A percentile compares a stretch with the other conserved stretches of the same genome.
Conservation (phyloP, 2,329 filamentous ascomycete genomes). For the Endothia cerciana region DNA sequence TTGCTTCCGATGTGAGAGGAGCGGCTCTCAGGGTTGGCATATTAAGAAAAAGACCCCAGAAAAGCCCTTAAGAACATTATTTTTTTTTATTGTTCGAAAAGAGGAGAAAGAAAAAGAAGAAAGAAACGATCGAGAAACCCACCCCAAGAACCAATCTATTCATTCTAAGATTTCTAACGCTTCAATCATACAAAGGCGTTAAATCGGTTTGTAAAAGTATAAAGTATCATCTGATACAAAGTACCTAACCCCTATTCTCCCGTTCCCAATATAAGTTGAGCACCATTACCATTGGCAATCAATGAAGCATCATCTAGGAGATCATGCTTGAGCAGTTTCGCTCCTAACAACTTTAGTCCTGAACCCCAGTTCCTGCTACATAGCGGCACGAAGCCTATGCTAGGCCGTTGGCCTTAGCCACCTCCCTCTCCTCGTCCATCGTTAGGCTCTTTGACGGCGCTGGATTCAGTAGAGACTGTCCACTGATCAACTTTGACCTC, state of each 20-base stretch:
- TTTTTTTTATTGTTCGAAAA: too few species aligned
- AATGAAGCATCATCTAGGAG: background rate
- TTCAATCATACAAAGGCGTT: background rate
- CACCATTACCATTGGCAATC: too few species aligned
- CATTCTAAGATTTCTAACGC: too few species aligned
- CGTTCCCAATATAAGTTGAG: too few species aligned
- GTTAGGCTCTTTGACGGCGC: slow-evolving; percentile 50
- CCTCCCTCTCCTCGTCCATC: slow-evolving; percentile 30
- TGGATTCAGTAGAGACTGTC: slow-evolving; percentile 72
- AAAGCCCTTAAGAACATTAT: too few species aligned
- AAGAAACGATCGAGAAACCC: too few species aligned
- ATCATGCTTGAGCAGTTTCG: background rate
- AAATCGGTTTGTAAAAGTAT: background rate
- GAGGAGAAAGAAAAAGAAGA: too few species aligned
- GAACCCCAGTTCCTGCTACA: background rate
- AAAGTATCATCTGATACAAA: background rate
- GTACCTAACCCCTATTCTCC: too few species aligned
- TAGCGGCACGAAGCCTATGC: background rate
- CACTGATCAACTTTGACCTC: slow-evolving; percentile 72
- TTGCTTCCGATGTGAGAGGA: background rate
- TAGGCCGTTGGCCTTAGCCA: slow-evolving; percentile 30
- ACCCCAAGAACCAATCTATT: too few species aligned
- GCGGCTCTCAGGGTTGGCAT: too few species aligned
- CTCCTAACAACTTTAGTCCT: background rate
- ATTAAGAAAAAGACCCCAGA: too few species aligned